Evolutionary conservation across 371 early-diverging fungal species (phyloP), one percentile per base, ranked within the genome.

Genomic region (Mortierella sp.): DNA sequence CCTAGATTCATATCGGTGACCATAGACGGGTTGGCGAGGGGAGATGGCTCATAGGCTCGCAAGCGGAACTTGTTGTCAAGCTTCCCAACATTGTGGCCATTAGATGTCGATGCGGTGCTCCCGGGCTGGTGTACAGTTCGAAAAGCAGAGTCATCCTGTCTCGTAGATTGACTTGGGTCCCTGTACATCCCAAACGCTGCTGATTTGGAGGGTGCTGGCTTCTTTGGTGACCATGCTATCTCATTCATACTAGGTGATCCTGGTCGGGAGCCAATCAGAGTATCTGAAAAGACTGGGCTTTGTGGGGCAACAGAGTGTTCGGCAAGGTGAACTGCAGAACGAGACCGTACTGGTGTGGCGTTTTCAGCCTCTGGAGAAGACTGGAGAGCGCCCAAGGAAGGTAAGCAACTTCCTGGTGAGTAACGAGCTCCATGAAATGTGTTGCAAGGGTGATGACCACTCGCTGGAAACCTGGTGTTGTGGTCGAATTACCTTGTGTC

Each of bases 31-130:
- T 69, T 61, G 31, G 77, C 70, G 1, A 76, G 61, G 13, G 77
- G 77, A 4, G 77, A 76, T 9, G 77, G 70, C 27, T 76, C 70
- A 43, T 76, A 76, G 2, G 77, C 77, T 3, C 77, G 64, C 19
- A 70, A 60, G 31, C 52, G 70, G 47, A 69, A 76, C 40, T 60
- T 63, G 40, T 44, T 65, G 24, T 74, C 60, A 3, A 22, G 43
- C 19, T 13, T 58, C 24, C 19, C n/a, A 25, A 8, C 13, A 22
- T 39, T 21, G 17, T 29, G n/a, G 29, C 29, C 43, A 21, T n/a
- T 28, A 3, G 19, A 34, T 9, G 10, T 29, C 7, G 22, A 19
- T 6, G 61, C 44, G n/a, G 59, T 19, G 44, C 31, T 52, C 25
- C 58, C 59, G 28, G 43, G 31, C 29, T 25, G 37, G 14, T 51